Evolutionary conservation across 108 stramenopile genomes (phyloP), one percentile per base, ranked within the genome.

Genomic region (Skeletonema tropicum): DNA sequence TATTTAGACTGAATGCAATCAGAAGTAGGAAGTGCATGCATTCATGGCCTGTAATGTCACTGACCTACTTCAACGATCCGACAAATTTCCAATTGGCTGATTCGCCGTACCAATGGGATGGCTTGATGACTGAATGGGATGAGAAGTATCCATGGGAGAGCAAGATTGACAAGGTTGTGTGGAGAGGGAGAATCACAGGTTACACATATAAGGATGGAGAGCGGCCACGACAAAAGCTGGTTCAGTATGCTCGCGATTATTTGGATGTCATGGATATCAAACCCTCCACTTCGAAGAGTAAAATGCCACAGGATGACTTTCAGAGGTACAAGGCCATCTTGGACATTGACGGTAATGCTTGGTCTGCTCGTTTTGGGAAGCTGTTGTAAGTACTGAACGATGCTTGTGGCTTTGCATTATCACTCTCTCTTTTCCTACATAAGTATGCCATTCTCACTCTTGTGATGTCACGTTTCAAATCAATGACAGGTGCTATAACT

Each of bases 341-440:
- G 4, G 85, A 86, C 33, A 76, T 83, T 32, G 85, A 86, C 45
- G 85, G 85, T 6, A 83, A 86, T 77, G 67, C 75, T 13, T 86
- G 82, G 82, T 68, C 64, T 57, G 65, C 66, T 14, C 68, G 85
- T 26, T 76, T 86, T 12, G 69, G 49, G 21, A 81, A 63, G 31
- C 68, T 83, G 17, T 46, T 86, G 23, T 55, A 15, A 45, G 42
- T 45, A 45, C 42, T 5, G 42, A 14, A 1, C 41, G 41, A 15
- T 2, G 0, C 2, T 42, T 42, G 8, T 42, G n/a, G n/a, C 2
- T 42, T 42, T 1, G 13, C 41, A 14, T 42, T 15, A 42, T 15
- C 13, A 42, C 41, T 42, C 13, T 42, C 15, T 13, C 3, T 11
- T 45, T 45, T n/a, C 33, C 5, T 35, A 4, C 33, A 2, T 35